These are phyloP conservation scores for Phaeodactylum tricornutum DNA, from an alignment of 108 stramenopile genomes.

Conservation along the genomic window DNA sequence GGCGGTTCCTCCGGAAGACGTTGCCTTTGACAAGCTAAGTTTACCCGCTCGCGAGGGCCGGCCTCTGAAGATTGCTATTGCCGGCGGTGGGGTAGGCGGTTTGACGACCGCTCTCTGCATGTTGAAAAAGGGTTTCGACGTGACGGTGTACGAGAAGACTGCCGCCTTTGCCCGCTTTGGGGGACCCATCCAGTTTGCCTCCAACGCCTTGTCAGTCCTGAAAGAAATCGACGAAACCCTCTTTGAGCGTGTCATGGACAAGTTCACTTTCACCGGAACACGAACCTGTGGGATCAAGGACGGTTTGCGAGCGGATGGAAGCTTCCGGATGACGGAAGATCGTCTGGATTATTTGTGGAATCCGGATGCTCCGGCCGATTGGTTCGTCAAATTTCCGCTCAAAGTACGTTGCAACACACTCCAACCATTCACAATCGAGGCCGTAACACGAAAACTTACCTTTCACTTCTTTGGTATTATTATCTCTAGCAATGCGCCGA, in stretches of 20 bases:
- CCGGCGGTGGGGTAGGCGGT: constrained; percentile 92
- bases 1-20: no score
- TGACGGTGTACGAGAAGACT: constrained; percentile 94
- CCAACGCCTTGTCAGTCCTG: constrained; percentile 88
- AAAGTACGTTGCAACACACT: constrained; percentile 17
- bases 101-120: constrained; percentile 82
- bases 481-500: constrained; percentile 40
- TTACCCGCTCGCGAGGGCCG: constrained; percentile 72
- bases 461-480: no score
- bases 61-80: constrained; percentile 84
- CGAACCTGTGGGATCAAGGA: constrained; percentile 95
- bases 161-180: constrained; percentile 90
- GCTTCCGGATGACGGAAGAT: constrained; percentile 83
- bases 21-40: constrained; percentile 36
- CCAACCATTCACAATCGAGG: not conserved
- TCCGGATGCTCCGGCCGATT: constrained; percentile 78
- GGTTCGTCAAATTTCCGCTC: constrained; percentile 96
- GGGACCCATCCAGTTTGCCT: constrained; percentile 96
- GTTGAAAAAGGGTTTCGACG: constrained; percentile 91
- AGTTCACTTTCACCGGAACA: constrained; percentile 94
- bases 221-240: constrained; percentile 86
- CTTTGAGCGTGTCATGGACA: constrained; percentile 90
- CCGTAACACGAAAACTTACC: not conserved
- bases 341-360: constrained; percentile 70
- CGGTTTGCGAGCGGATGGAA: constrained; percentile 78